phyloP scores from a whole-genome alignment of 352 stramenopile genomes.

The Globisporangium recalcitrans region DNA sequence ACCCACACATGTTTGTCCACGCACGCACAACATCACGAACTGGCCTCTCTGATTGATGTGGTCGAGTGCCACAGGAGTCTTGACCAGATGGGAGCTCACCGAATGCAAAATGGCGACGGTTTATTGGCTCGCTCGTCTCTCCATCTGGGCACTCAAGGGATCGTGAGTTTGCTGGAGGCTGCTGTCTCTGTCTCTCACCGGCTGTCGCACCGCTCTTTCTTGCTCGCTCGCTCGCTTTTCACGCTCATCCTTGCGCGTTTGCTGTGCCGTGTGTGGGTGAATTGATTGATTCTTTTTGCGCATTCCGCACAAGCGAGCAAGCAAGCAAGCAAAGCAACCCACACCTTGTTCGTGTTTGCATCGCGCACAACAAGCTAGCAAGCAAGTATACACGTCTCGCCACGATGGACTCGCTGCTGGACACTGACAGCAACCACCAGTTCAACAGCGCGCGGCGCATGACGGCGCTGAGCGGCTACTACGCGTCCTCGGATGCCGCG shows the following conservation, averaged over 20 bases:
- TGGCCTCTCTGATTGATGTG: too few species aligned
- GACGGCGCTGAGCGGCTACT: neutral
- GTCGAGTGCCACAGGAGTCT: neutral
- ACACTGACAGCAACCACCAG: constrained; percentile 4
- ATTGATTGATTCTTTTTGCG: neutral
- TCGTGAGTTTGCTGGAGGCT: neutral
- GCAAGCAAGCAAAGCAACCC: neutral
- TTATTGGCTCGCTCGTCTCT: neutral
- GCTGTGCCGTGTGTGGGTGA: too few species aligned
- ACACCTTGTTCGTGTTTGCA: too few species aligned
- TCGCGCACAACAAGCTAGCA: neutral
- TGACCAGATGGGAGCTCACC: neutral
- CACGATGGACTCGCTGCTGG: constrained; percentile 14
- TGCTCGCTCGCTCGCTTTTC: neutral
- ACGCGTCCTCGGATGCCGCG: neutral
- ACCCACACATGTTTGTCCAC: neutral
- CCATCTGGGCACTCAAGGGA: neutral
- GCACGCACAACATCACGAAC: neutral
- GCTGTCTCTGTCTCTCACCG: constrained; percentile 1
- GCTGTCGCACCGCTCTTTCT: constrained; percentile 2
- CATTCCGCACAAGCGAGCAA: neutral
- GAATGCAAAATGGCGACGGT: neutral
- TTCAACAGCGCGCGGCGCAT: constrained; percentile 1
- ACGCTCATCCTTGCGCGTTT: neutral
- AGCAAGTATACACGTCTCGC: neutral